Evolutionary conservation across 805 yeast genomes (phyloP).

Genomic region (Yueomyces sp.): DNA sequence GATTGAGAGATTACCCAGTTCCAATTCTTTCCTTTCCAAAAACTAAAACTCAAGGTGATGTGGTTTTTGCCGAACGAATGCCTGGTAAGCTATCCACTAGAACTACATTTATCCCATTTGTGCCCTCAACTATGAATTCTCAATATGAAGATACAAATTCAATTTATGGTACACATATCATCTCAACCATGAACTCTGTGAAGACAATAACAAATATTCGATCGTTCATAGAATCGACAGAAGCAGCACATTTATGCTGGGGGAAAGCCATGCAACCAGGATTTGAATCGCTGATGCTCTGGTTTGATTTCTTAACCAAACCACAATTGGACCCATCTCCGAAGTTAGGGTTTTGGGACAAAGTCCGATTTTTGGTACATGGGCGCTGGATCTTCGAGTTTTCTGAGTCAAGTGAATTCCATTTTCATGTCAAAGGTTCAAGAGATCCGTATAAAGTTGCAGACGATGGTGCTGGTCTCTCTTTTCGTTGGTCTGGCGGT

Average conservation of each 20-base stretch:
- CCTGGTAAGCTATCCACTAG: conserved; percentile 32
- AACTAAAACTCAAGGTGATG: conserved; percentile 30
- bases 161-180: conserved; percentile 43
- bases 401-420: conserved; percentile 34
- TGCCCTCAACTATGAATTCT: conserved; percentile 31
- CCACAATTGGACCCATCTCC: conserved; percentile 56
- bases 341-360: conserved; percentile 64
- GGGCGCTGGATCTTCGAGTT: conserved; percentile 38
- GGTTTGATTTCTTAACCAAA: conserved; percentile 54
- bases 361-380: conserved; percentile 40
- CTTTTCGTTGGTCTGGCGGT: conserved; percentile 49
- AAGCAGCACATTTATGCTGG: conserved; percentile 47
- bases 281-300: conserved; percentile 43
- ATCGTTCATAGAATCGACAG: conserved; percentile 31
- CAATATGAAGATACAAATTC: conserved; percentile 28
- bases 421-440: conserved; percentile 50
- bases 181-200: conserved; percentile 52
- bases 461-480: conserved; percentile 50
- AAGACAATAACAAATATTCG: conserved; percentile 40
- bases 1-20: conserved; percentile 41
- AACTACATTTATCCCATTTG: conserved; percentile 42
- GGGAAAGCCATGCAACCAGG: conserved; percentile 52
- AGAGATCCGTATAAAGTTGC: conserved; percentile 42
- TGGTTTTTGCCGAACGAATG: conserved; percentile 47
- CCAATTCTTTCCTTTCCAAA: conserved; percentile 40